Evolutionary conservation across 768 basidiomycete genomes (phyloP), one percentile per base, ranked within the genome.

Genomic region (Agaricus sinodeliciosus): DNA sequence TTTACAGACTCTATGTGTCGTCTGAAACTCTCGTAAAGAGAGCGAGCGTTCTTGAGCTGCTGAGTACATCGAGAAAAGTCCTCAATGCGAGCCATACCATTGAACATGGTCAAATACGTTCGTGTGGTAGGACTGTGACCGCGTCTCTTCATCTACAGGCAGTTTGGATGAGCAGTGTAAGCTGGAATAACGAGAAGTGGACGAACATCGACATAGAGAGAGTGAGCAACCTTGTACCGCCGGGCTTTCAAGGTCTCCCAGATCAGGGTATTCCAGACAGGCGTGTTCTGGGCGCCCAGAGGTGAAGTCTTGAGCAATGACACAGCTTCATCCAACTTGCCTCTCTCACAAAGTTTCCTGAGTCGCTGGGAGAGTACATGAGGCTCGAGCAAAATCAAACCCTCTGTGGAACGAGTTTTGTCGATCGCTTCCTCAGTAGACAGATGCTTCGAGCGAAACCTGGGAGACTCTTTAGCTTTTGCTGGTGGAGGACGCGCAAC

Each of bases 211-310:
- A 71, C 68, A 64, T 78, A 92, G 28, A 92, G 68, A n/a, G 74
- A 64, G 57, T 82, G 87, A 0, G 78, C 79, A 28, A 86, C 66
- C 35, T 81, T 76, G 61, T 73, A 85, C 40, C 76, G 76, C 54
- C 75, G 67, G 15, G 67, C 77, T 37, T 79, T 75, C 71, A 87
- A 69, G 44, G 78, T 77, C 48, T 82, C 75, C 70, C 77, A 80
- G 36, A 93, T 84, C 59, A 92, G 64, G 2, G 83, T 87, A 58
- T 90, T 90, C 90, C 90, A 93, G 6, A 85, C 82, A 9, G 76
- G 72, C 1, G 79, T 71, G 58, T 90, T 91, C 61, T 88, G 85
- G 0, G 88, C 84, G 58, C 85, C 86, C 44, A 79, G 69, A 19
- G 90, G 87, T 16, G 82, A 70, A 36, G 75, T 80, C 61, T 85